A percentile compares a stretch with the other conserved stretches of the same genome.
These are phyloP conservation scores for Eucalyptus fibrosa DNA, from an alignment of 345 rosid genomes.

Conservation along the genomic window DNA sequence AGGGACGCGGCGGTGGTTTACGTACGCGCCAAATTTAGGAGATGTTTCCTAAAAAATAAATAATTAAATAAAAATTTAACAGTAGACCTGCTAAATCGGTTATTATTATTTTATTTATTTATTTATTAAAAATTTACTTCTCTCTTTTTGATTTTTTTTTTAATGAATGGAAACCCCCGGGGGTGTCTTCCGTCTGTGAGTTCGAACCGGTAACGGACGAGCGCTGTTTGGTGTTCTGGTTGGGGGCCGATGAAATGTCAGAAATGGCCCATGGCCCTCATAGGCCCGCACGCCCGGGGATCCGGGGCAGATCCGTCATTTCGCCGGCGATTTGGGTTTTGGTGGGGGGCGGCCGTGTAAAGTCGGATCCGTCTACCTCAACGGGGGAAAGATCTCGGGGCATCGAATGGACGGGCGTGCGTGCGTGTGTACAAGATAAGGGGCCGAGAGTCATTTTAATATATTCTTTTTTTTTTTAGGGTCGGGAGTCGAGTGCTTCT, in stretches of 20 bases:
- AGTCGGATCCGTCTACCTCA: accelerated
- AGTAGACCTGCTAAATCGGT: background rate
- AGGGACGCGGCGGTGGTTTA: background rate
- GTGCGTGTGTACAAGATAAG: too few relatives aligned
- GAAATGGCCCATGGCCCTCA: too few relatives aligned
- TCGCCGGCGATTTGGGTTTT: too few relatives aligned
- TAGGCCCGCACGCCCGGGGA: too few relatives aligned
- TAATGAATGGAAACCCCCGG: background rate
- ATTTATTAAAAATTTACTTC: background rate
- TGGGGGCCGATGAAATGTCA: accelerated
- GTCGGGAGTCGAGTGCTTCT: too few relatives aligned
- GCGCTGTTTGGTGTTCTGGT: too few relatives aligned
- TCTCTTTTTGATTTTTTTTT: background rate
- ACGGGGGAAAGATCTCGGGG: too few relatives aligned
- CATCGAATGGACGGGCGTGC: too few relatives aligned
- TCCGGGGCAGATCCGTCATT: too few relatives aligned
- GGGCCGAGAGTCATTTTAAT: too few relatives aligned
- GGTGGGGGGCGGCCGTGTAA: too few relatives aligned
- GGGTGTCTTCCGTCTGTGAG: background rate
- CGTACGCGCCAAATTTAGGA: background rate
- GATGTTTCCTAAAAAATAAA: background rate
- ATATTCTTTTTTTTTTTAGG: too few relatives aligned
- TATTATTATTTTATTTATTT: background rate
- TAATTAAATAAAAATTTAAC: background rate
- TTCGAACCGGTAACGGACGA: background rate